Conservation (phyloP, 768 basidiomycete genomes). For the Pilatotrama ljubarskyi region DNA sequence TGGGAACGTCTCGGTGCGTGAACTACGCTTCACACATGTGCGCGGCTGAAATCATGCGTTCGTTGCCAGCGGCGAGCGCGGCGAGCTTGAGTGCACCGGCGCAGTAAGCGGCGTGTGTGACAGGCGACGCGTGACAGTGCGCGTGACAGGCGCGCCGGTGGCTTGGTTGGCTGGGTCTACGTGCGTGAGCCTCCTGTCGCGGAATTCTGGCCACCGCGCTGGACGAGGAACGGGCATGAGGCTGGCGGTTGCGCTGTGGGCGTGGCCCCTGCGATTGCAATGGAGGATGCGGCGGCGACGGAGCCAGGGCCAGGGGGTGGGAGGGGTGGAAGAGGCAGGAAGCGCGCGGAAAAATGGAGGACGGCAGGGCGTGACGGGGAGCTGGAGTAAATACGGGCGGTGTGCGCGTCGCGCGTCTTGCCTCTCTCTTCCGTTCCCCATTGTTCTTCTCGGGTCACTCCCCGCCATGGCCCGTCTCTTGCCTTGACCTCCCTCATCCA, state of each 20-base stretch:
- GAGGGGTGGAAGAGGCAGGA: neutral
- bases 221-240: neutral
- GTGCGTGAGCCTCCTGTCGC: neutral
- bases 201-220: neutral
- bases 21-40: neutral
- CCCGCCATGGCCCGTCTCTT: slow-evolving; percentile 26
- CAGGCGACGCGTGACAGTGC: slow-evolving; percentile 1
- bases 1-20: slow-evolving; percentile 11
- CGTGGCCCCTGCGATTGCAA: neutral
- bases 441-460: slow-evolving; percentile 21
- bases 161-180: neutral
- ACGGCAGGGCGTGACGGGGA: slow-evolving; percentile 8
- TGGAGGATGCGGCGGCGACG: neutral
- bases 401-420: neutral
- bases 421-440: slow-evolving; percentile 21
- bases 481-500: slow-evolving; percentile 17
- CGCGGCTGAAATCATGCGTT: slow-evolving; percentile 1
- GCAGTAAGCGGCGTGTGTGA: slow-evolving; percentile 2
- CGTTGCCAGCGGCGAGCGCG: neutral
- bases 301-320: neutral
- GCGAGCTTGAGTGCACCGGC: neutral
- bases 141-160: slow-evolving; percentile 8
- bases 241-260: neutral
- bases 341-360: neutral
- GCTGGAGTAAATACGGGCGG: neutral